These are phyloP conservation scores for Diplodia corticola DNA, from an alignment of 2,329 filamentous ascomycete species.

Conservation along the genomic window DNA sequence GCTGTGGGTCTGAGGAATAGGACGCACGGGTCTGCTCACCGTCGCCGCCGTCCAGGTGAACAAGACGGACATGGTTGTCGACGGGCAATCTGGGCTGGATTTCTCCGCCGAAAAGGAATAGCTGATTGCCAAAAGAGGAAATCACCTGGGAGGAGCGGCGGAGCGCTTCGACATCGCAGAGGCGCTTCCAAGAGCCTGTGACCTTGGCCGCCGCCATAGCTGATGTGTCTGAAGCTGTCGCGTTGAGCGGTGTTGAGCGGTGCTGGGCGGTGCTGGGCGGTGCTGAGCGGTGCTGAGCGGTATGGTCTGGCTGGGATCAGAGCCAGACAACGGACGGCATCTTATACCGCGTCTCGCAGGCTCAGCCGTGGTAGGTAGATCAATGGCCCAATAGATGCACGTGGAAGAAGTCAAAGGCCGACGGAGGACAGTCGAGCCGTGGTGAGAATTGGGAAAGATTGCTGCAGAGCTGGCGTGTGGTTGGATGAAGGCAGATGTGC, in stretches of 20 bases:
- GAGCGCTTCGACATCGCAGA: conserved; percentile 45
- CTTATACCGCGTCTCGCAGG: background rate
- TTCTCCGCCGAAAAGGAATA: conserved; percentile 78
- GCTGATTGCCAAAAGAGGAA: conserved; percentile 58
- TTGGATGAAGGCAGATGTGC: background rate
- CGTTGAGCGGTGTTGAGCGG: background rate
- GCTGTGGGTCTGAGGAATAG: background rate
- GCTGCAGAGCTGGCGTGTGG: background rate
- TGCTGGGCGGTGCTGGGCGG: background rate
- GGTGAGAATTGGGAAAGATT: background rate
- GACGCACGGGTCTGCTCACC: conserved; percentile 8
- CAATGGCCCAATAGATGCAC: background rate
- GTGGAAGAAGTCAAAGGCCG: background rate
- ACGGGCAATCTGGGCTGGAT: conserved; percentile 64
- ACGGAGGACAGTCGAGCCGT: background rate
- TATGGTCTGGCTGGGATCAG: background rate
- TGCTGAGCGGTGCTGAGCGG: background rate
- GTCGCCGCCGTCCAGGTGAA: conserved; percentile 38
- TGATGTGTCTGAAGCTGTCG: background rate
- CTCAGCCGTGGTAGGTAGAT: background rate
- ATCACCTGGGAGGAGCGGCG: conserved; percentile 74
- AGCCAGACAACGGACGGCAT: background rate
- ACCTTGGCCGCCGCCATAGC: background rate
- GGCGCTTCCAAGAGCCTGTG: conserved; percentile 40
- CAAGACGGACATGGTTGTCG: conserved; percentile 70